These are phyloP conservation scores for Chaetothyriales sp. DNA, from an alignment of 2,329 filamentous ascomycete genomes.

Conservation along the genomic window DNA sequence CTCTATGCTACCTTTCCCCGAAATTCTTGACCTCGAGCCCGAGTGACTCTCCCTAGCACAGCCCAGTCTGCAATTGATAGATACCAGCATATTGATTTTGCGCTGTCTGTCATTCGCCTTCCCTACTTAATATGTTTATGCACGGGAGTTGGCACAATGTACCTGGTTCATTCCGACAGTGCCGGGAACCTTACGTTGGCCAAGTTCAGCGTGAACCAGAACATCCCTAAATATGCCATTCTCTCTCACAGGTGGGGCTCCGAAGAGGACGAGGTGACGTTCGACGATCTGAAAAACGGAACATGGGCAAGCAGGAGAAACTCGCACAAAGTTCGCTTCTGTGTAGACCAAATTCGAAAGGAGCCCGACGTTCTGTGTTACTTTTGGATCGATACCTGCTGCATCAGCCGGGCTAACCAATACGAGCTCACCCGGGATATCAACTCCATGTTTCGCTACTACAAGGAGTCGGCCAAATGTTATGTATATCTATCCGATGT, in stretches of 20 bases:
- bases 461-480: constrained; percentile 23
- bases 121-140: no score
- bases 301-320: constrained; percentile 9
- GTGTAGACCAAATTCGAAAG: constrained; percentile 13
- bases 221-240: no score
- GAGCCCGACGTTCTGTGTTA: constrained; percentile 22
- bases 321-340: constrained; percentile 20
- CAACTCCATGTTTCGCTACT: constrained; percentile 23
- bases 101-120: no score
- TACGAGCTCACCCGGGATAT: constrained; percentile 26
- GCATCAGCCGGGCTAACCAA: constrained; percentile 26
- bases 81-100: no score
- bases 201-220: no score
- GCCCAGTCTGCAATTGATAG: no score
- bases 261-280: constrained; percentile 6
- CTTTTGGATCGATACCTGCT: constrained; percentile 29
- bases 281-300: constrained; percentile 2
- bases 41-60: no score
- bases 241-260: constrained; percentile 11
- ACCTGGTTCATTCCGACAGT: no score
- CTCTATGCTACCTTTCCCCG: no score
- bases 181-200: no score
- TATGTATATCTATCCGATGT: constrained; percentile 25
- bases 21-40: no score
- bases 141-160: no score